Percentiles rank a stretch among this genome's conserved stretches.
phyloP scores from a whole-genome alignment of 768 basidiomycete genomes.

The Lentinus brumalis region DNA sequence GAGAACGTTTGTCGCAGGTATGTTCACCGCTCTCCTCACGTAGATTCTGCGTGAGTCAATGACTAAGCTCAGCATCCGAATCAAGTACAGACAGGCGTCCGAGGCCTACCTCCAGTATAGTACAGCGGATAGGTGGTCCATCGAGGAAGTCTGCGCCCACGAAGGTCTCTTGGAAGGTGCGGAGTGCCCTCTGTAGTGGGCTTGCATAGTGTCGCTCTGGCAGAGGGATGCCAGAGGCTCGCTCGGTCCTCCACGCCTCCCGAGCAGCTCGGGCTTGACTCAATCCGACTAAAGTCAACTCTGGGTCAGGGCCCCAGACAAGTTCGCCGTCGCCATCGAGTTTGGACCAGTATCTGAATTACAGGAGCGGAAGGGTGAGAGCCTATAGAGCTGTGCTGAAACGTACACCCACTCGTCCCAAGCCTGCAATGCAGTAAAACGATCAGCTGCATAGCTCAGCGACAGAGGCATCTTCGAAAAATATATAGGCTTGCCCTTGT shows the following conservation, averaged over 20 bases:
- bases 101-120: constrained; percentile 56
- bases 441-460: too few relatives aligned
- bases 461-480: too few relatives aligned
- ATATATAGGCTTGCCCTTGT: constrained; percentile 33
- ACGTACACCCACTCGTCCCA: constrained; percentile 56
- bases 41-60: constrained; percentile 47
- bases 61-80: not conserved
- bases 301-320: constrained; percentile 75
- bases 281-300: constrained; percentile 59
- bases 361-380: not conserved
- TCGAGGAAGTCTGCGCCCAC: constrained; percentile 16
- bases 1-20: constrained; percentile 70
- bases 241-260: constrained; percentile 47
- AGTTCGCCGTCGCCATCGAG: constrained; percentile 65
- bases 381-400: too few relatives aligned
- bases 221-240: constrained; percentile 40
- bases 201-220: constrained; percentile 63
- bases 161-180: constrained; percentile 59
- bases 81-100: not conserved
- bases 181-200: constrained; percentile 62
- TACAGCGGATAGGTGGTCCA: constrained; percentile 29
- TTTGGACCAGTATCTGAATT: constrained; percentile 59
- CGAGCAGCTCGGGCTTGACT: constrained; percentile 53
- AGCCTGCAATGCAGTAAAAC: constrained; percentile 29
- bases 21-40: constrained; percentile 70